Evolutionary conservation across 352 stramenopile species (phyloP), one percentile per base, ranked within the genome.

Genomic region (Globisporangium echinulatum): DNA sequence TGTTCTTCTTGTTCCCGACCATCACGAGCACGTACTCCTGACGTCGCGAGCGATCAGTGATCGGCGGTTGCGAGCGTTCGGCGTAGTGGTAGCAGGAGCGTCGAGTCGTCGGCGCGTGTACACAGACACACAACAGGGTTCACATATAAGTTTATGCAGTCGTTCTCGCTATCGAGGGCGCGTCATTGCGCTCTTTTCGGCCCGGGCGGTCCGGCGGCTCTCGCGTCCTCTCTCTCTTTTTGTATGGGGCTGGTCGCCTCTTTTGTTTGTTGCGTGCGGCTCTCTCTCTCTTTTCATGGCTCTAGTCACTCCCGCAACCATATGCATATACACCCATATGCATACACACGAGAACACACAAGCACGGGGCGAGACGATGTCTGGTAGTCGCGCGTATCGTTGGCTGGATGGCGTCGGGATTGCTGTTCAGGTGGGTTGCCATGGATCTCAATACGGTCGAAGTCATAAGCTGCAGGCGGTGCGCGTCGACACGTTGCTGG

Each of bases 21-120:
- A 94, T 90, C 37, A 90, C 79, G 59, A 89, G 77, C 52, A 94
- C 81, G 65, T 90, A 94, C 72, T 94, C 82, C 82, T 92, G 67
- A 60, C 58, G 54, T 56, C 50, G 42, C 25, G 25, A 25, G 25
- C 25, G 25, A 25, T 25, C 25, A 25, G 25, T 25, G 25, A 25
- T 25, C 25, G 25, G 25, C 25, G 25, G 25, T 25, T 25, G 25
- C 25, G 25, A 25, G 25, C 25, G 25, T 25, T 25, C 25, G 25
- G 25, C 25, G 25, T 25, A 25, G 25, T 25, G 25, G 25, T 25
- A 25, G 25, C 25, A 25, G 25, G 25, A 25, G 25, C 25, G 25
- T 25, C 25, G 25, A 25, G 60, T 50, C 67, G 52, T 67, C 53
- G 39, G 49, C 48, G 54, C 15, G 49, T 36, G 54, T 14, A 36